Evolutionary conservation across 1,284 basidiomycete genomes (phyloP).

Genomic region (Anthracocystis setariae): DNA sequence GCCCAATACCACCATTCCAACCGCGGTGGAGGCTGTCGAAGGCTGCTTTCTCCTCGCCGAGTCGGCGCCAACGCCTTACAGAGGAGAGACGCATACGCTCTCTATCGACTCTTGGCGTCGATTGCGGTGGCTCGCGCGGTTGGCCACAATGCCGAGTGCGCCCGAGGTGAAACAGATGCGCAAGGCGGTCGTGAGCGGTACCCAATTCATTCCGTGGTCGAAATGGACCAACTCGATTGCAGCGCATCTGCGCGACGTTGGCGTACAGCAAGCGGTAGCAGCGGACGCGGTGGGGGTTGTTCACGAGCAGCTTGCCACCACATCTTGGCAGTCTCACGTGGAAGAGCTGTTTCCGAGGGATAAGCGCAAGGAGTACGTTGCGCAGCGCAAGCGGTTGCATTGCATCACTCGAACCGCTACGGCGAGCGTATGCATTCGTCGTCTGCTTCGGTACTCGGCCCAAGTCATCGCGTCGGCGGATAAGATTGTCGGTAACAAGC

Average conservation of each 20-base stretch:
- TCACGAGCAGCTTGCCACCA: not conserved
- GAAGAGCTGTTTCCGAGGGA: slow-evolving; percentile 26
- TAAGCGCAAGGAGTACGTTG: slow-evolving; percentile 16
- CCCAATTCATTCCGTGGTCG: slow-evolving; percentile 11
- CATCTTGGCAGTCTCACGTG: slow-evolving; percentile 11
- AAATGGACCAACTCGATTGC: slow-evolving; percentile 21
- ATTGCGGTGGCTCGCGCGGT: slow-evolving; percentile 21
- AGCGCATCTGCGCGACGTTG: slow-evolving; percentile 1
- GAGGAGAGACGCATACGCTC: slow-evolving; percentile 30
- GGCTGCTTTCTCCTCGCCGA: slow-evolving; percentile 10
- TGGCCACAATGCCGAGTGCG: slow-evolving; percentile 10
- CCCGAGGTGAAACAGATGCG: not conserved
- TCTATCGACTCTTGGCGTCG: slow-evolving; percentile 20
- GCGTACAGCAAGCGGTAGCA: not conserved
- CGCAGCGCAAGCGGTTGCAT: slow-evolving; percentile 17
- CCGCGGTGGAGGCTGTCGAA: not conserved
- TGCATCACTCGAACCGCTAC: slow-evolving; percentile 7
- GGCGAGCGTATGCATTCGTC: slow-evolving; percentile 8
- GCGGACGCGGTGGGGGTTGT: not conserved
- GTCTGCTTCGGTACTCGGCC: slow-evolving; percentile 18
- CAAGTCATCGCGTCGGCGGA: slow-evolving; percentile 1
- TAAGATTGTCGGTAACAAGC: not conserved
- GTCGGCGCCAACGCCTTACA: slow-evolving; percentile 6
- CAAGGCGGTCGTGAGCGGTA: not conserved
- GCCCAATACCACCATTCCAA: not conserved